Evolutionary conservation across 768 basidiomycete genomes (phyloP).

Genomic region (Boletus pseudopeckii): DNA sequence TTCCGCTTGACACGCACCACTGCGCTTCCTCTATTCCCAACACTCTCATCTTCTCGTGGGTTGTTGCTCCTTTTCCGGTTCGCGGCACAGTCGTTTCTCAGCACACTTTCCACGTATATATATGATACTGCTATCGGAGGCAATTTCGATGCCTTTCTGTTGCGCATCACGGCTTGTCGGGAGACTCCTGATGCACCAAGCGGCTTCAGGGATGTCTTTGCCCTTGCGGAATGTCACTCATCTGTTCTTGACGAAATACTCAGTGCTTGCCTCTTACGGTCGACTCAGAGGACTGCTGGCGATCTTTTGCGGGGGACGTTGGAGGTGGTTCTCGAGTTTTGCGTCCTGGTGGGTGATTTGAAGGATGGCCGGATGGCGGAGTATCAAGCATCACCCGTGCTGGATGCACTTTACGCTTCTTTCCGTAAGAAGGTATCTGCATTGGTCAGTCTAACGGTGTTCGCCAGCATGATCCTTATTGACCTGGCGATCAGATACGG

Average conservation of each 20-base stretch:
- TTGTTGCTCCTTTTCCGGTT: conserved; percentile 71
- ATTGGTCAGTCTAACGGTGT: conserved; percentile 44
- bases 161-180: conserved; percentile 32
- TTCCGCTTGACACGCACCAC: conserved; percentile 57
- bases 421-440: conserved; percentile 55
- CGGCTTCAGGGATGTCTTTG: conserved; percentile 68
- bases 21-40: conserved; percentile 53
- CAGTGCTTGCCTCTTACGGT: conserved; percentile 68
- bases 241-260: conserved; percentile 69
- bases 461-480: background rate
- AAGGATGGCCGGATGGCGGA: conserved; percentile 54
- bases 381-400: conserved; percentile 54
- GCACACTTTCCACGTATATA: conserved; percentile 64
- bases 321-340: conserved; percentile 65
- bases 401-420: conserved; percentile 51
- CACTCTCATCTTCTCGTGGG: conserved; percentile 48
- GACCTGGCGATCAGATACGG: conserved; percentile 42
- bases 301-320: conserved; percentile 62
- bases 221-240: conserved; percentile 65
- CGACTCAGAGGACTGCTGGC: conserved; percentile 60
- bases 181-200: conserved; percentile 13
- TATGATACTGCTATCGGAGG: conserved; percentile 79
- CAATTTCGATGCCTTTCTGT: conserved; percentile 70
- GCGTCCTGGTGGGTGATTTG: conserved; percentile 61
- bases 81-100: conserved; percentile 66